phyloP scores from a whole-genome alignment of 2,329 filamentous ascomycete genomes.

The Trichoderma sp. region DNA sequence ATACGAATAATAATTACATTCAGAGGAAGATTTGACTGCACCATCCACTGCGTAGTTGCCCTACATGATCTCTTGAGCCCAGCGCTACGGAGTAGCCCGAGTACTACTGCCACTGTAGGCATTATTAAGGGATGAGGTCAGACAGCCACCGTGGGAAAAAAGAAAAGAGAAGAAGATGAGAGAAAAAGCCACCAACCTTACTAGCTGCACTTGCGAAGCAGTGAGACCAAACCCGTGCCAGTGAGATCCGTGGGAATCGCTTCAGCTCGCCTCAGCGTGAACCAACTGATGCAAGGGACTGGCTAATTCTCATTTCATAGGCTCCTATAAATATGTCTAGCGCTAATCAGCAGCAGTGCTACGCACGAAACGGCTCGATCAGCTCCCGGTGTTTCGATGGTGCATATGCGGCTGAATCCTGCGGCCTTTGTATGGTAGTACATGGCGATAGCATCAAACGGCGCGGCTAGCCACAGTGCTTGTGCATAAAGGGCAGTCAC shows the following conservation, averaged over 20 bases:
- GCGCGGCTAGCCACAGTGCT: not conserved
- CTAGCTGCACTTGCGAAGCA: not conserved
- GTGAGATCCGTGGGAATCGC: not conserved
- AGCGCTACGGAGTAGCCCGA: slow-evolving; percentile 19
- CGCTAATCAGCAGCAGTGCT: not conserved
- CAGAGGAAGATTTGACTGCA: not conserved
- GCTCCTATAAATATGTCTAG: not conserved
- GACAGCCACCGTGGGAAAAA: slow-evolving; percentile 10
- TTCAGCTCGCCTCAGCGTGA: not conserved
- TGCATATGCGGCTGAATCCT: not conserved
- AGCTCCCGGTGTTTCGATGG: not conserved
- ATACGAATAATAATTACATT: not conserved
- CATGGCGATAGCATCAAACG: not conserved
- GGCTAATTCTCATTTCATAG: not conserved
- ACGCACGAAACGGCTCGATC: not conserved
- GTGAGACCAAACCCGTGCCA: slow-evolving; percentile 1
- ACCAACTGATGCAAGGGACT: not conserved
- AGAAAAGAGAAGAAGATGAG: not conserved
- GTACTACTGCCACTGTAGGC: not conserved
- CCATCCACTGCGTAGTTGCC: not conserved
- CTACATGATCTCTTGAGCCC: not conserved
- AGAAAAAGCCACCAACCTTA: not conserved
- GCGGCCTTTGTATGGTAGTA: not conserved
- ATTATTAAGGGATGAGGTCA: slow-evolving; percentile 5
- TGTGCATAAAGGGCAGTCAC: not conserved